Evolutionary conservation across 768 basidiomycete species (phyloP), one percentile per base, ranked within the genome.

Genomic region (Termitomyces sp.): DNA sequence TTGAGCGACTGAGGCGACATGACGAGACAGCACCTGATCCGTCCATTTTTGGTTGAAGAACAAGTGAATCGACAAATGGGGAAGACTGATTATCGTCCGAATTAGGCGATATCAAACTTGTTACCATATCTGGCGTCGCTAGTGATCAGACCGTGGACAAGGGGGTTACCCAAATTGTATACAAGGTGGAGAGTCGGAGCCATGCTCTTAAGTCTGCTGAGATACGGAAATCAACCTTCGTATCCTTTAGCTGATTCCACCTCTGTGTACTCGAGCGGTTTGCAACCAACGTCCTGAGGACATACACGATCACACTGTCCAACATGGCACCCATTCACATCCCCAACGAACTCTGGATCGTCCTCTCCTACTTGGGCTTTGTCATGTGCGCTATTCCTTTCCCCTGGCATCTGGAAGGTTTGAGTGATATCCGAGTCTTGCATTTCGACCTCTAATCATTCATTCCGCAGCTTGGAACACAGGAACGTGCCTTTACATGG

Each of bases 341-440:
- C 60, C 79, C 81, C 17, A 79, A 79, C 64, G 75, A 73, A 64
- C 66, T 86, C 34, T 61, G 60, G 37, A 84, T 80, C 70, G 76
- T 79, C 29, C 80, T 81, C 61, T 72, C 86, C 66, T 88, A 87
- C 71, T 63, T 84, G 29, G 81, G 83, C 53, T 83, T 88, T 67
- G n/a, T 88, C 37, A 66, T 84, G 31, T 82, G 79, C 45, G 68
- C 78, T 50, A 82, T 89, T 42, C 87, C 90, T 5, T 75, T 87
- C 25, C 83, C 85, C 10, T 87, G 86, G 84, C 90, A 92, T 70
- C 74, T 87, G 47, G 81, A 88, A 79, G 87, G 80, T 81, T 62
- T 2, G 56, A 40, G 43, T 25, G 37, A 14, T 20, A 42, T 40
- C 38, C 9, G 14, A 43, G 36, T 42, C 6, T 12, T 36, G 25